These are phyloP conservation scores for Hypoxylon perforatum DNA, from an alignment of 495 filamentous ascomycete species.

Conservation along the genomic window DNA sequence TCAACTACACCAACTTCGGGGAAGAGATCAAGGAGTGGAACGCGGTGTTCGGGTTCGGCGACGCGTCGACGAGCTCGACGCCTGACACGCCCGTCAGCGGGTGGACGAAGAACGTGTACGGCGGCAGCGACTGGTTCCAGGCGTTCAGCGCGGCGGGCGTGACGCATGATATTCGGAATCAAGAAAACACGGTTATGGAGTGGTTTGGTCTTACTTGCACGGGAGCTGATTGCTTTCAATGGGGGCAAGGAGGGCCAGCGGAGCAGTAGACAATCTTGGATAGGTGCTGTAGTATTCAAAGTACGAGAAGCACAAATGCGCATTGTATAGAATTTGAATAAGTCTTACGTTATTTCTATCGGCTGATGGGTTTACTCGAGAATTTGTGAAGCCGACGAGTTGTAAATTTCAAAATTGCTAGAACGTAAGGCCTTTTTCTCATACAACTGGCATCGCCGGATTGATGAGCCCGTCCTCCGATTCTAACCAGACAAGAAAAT, in stretches of 20 bases:
- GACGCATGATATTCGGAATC: constrained; percentile 61
- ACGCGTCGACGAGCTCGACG: constrained; percentile 45
- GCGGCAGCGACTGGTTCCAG: constrained; percentile 54
- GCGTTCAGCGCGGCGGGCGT: constrained; percentile 63
- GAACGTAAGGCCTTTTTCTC: too few species aligned
- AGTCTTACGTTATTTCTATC: too few species aligned
- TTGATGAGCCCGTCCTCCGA: too few species aligned
- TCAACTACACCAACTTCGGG: constrained; percentile 61
- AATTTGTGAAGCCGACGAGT: too few species aligned
- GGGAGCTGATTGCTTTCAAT: constrained; percentile 48
- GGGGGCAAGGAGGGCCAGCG: constrained; percentile 46
- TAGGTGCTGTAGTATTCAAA: too few species aligned
- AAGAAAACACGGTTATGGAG: constrained; percentile 59
- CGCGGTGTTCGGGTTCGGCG: constrained; percentile 46
- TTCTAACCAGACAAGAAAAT: too few species aligned
- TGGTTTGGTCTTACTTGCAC: constrained; percentile 61
- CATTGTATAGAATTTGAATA: too few species aligned
- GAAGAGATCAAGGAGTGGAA: constrained; percentile 66
- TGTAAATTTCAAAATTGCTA: too few species aligned
- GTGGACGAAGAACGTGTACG: constrained; percentile 62
- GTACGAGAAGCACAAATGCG: too few species aligned
- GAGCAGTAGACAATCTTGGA: neutral
- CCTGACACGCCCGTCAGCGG: constrained; percentile 50
- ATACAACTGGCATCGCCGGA: too few species aligned
- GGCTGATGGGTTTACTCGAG: too few species aligned